Percentiles rank a stretch among this genome's conserved stretches.
Evolutionary conservation across 2,329 filamentous ascomycete genomes (phyloP).

Genomic region (Penicillium sp.): DNA sequence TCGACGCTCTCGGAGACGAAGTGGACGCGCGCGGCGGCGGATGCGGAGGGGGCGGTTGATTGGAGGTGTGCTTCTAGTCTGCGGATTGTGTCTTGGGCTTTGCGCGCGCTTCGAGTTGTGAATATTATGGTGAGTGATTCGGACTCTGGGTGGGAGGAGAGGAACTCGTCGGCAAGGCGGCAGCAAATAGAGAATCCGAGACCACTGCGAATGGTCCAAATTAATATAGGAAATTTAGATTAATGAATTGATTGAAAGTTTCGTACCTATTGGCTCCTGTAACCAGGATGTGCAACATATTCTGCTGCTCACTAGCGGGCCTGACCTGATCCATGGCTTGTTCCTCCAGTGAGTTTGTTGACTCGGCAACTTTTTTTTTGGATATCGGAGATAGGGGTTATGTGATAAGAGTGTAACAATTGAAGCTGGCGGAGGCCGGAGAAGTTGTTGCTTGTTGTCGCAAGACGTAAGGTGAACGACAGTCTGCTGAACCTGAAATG

Average conservation of each 20-base stretch:
- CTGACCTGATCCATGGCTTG: constrained; percentile 19
- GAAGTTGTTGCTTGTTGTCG: background rate
- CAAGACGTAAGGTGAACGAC: background rate
- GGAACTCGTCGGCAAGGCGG: constrained; percentile 87
- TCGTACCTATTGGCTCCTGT: constrained; percentile 82
- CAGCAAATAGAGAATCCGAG: constrained; percentile 81
- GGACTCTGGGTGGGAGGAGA: constrained; percentile 63
- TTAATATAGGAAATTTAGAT: constrained; percentile 11
- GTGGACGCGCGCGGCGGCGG: constrained; percentile 46
- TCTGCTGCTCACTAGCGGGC: constrained; percentile 16
- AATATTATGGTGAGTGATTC: constrained; percentile 76
- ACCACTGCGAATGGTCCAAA: constrained; percentile 58
- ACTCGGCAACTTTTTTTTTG: constrained; percentile 10
- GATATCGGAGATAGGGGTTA: constrained; percentile 14
- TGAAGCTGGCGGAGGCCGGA: background rate
- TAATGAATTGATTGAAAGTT: background rate
- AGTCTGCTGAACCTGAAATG: background rate
- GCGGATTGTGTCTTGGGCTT: constrained; percentile 70
- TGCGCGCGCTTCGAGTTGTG: constrained; percentile 74
- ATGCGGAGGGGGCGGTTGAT: constrained; percentile 40
- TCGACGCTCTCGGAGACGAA: constrained; percentile 61
- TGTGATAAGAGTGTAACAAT: constrained; percentile 9
- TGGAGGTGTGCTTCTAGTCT: constrained; percentile 64
- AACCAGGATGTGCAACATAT: constrained; percentile 60
- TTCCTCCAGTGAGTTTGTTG: constrained; percentile 7